Evolutionary conservation across 805 yeast species (phyloP).

Genomic region (Candida silvatica): DNA sequence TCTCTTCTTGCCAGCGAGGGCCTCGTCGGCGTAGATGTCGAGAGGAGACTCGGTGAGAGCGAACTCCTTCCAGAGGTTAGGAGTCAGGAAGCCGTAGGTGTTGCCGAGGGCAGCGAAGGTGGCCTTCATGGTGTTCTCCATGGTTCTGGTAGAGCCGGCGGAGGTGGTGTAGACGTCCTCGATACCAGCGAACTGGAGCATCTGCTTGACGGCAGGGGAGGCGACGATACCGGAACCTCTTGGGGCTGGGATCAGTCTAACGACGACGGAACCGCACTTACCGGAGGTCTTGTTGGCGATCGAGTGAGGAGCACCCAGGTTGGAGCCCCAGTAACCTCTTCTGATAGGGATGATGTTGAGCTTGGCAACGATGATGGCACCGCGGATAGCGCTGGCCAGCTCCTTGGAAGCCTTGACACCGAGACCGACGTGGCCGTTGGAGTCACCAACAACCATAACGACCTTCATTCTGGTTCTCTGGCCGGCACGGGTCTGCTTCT

Average conservation of each 20-base stretch:
- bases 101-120: conserved; percentile 98
- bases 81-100: conserved; percentile 99
- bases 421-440: conserved; percentile 99
- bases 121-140: conserved; percentile 99
- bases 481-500: conserved; percentile 99
- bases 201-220: conserved; percentile 98
- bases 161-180: conserved; percentile 99
- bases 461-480: conserved; percentile 99
- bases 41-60: conserved; percentile 86
- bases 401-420: conserved; percentile 99
- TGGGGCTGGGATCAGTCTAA: conserved; percentile 99
- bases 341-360: conserved; percentile 98
- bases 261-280: conserved; percentile 99
- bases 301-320: conserved; percentile 99
- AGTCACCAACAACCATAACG: conserved; percentile 98
- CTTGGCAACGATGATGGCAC: conserved; percentile 99
- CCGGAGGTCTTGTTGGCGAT: conserved; percentile 97
- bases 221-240: conserved; percentile 99
- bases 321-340: conserved; percentile 99
- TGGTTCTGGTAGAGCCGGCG: conserved; percentile 98
- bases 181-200: conserved; percentile 98
- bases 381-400: conserved; percentile 99
- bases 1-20: conserved; percentile 66
- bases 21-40: conserved; percentile 88
- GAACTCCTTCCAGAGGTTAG: conserved; percentile 93